Base-by-base conservation (phyloP, 2,329 filamentous ascomycete species). In the Plectosphaerella plurivora region DNA sequence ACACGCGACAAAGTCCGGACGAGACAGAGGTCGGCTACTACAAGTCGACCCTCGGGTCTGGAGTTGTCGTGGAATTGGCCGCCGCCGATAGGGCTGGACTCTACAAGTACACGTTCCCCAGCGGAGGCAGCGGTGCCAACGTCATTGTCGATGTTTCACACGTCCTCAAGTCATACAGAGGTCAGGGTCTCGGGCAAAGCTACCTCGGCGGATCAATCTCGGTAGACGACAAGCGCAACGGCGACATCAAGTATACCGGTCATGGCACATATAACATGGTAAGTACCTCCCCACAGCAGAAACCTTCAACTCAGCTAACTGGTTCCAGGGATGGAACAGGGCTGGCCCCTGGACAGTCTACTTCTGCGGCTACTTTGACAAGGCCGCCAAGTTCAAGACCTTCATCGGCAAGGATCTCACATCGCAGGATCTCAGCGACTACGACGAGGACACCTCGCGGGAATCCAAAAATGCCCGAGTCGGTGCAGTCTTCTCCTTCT, bases 91-190 rank as follows among this genome's bases (percentile, higher is more conserved):
- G 79, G 56, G 77, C 79, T 1, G 83, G 82, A 1, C 66, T 87
- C n/a, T 80, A 81, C 60, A 73, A 78, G 53, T 88, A 88, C 58
- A 73, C 67, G 0, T 88, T 86, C 51, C 79, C 83, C 0, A 54
- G 59, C 11, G 61, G 62, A 0, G 61, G 63, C 37, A 45, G 57
- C 2, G 60, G 66, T 3, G 73, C 72, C 15, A 72, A 80, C 42
- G 60, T 87, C 15, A 71, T 87, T 22, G 79, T 85, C 6, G 84
- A 88, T 61, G 81, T 87, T 8, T 86, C 83, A 1, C 84, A 88
- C 62, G 78, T 83, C n/a, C 67, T 88, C 39, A 76, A 82, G 2
- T 86, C 83, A 2, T 86, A 77, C 52, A 73, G 83, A 36, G 81
- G 82, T 1, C 72, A 81, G 57, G 80, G 81, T 0, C 72, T 84